Percentiles rank a stretch among this genome's conserved stretches.
These are phyloP conservation scores for Rhazya stricta DNA, from an alignment of 257 asterid species.

Conservation along the genomic window DNA sequence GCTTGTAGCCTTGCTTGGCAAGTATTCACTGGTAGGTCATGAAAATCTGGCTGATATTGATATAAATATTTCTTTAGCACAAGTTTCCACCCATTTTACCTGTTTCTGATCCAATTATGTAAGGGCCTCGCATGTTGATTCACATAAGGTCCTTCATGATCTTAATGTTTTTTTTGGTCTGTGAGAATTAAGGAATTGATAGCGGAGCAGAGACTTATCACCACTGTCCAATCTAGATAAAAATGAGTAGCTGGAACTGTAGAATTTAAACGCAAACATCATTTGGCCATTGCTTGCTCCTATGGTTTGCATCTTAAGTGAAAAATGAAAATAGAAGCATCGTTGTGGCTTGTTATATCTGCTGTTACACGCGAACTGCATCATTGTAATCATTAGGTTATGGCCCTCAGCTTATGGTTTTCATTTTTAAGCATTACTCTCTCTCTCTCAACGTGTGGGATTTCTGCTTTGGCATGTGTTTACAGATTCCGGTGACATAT, in stretches of 20 bases:
- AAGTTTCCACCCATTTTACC: neutral
- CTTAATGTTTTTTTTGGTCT: neutral
- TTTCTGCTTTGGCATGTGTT: conserved; percentile 8
- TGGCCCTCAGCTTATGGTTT: neutral
- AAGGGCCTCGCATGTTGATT: neutral
- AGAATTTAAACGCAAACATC: neutral
- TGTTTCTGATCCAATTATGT: neutral
- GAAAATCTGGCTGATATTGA: neutral
- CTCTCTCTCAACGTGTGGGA: neutral
- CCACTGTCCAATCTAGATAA: neutral
- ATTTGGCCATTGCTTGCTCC: neutral
- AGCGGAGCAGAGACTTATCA: neutral
- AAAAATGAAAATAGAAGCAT: neutral
- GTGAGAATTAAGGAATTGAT: neutral
- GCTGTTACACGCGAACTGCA: neutral
- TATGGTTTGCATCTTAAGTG: neutral
- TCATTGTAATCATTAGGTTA: neutral
- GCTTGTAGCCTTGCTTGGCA: conserved; percentile 85
- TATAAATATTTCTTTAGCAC: neutral
- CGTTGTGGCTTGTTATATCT: neutral
- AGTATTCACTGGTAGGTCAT: conserved; percentile 57
- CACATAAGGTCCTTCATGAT: neutral
- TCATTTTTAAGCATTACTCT: neutral
- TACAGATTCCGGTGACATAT: conserved; percentile 87
- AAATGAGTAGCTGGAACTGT: neutral